These are phyloP conservation scores for Lepidium africanum DNA, from an alignment of 345 rosid species.

Conservation along the genomic window DNA sequence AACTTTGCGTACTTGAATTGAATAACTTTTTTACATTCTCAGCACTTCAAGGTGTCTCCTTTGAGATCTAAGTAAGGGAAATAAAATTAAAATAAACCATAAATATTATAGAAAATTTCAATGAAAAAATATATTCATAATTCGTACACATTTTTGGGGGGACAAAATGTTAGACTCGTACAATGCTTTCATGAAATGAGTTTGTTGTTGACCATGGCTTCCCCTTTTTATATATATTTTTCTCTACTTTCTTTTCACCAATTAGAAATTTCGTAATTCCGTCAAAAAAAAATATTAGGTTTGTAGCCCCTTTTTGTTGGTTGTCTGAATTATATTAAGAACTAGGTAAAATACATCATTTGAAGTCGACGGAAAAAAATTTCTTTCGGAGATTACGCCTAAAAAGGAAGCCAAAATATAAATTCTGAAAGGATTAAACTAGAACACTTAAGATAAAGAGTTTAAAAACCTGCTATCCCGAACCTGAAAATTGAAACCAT, in stretches of 20 bases:
- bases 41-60: conserved; percentile 15
- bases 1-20: conserved; percentile 18
- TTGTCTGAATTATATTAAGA: no score
- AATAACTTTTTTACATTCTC: conserved; percentile 11
- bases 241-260: not conserved
- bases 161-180: conserved; percentile 18
- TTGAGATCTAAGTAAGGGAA: not conserved
- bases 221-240: not conserved
- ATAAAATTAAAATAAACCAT: not conserved
- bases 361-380: no score
- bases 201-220: conserved; percentile 23
- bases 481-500: no score
- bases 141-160: conserved; percentile 1
- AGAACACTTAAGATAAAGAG: no score
- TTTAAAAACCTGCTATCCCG: no score
- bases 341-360: no score
- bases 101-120: not conserved
- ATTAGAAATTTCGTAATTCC: not conserved
- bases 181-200: conserved; percentile 28
- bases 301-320: not conserved
- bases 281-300: no score
- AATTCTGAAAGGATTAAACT: no score
- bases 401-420: no score
- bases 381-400: no score
- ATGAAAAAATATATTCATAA: not conserved